phyloP scores from a whole-genome alignment of 345 rosid species.

The Eucalyptus marginata region DNA sequence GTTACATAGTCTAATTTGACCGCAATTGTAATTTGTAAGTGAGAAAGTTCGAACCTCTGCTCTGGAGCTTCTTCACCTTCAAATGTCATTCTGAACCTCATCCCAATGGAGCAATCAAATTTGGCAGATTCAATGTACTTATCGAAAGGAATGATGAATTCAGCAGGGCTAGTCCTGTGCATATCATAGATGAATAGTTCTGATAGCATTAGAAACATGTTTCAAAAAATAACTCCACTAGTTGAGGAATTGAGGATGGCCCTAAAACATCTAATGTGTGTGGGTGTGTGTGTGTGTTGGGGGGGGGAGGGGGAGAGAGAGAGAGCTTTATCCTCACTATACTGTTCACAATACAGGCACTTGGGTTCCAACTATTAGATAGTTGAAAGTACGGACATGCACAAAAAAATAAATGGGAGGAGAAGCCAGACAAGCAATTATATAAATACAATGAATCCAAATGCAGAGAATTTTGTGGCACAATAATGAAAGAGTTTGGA shows the following conservation, averaged over 20 bases:
- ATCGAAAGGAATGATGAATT: constrained; percentile 35
- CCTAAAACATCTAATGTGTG: background rate
- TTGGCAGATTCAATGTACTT: constrained; percentile 28
- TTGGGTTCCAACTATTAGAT: background rate
- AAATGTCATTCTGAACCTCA: constrained; percentile 55
- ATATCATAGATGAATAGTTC: background rate
- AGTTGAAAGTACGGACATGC: background rate
- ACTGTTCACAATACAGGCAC: background rate
- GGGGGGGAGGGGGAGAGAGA: background rate
- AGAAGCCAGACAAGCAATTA: background rate
- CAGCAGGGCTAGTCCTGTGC: constrained; percentile 38
- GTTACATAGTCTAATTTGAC: background rate
- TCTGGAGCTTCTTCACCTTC: constrained; percentile 54
- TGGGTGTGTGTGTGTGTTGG: no score
- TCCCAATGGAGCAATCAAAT: constrained; percentile 30
- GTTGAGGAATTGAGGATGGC: background rate
- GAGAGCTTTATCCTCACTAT: background rate
- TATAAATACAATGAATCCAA: background rate
- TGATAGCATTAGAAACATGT: background rate
- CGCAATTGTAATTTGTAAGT: background rate
- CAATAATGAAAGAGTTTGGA: background rate
- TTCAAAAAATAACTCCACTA: background rate
- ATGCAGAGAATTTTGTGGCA: background rate
- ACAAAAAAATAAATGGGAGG: background rate
- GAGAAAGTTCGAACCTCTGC: constrained; percentile 21